phyloP scores from a whole-genome alignment of 2,329 filamentous ascomycete genomes.

The Pseudogymnoascus sp. region DNA sequence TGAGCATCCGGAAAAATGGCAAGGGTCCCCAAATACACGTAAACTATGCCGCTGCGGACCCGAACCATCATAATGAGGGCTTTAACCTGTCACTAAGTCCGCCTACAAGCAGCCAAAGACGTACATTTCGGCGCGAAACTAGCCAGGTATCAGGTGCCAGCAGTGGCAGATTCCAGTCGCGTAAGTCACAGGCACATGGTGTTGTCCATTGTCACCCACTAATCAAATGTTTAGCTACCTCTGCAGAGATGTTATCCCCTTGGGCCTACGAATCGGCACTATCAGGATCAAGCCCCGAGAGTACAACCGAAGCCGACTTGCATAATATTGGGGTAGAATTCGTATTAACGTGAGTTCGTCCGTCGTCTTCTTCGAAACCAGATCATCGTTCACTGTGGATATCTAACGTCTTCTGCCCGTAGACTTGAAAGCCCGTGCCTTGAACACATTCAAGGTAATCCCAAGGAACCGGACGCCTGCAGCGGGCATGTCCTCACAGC shows the following conservation, averaged over 20 bases:
- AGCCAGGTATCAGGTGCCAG: neutral
- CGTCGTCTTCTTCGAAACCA: neutral
- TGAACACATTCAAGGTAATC: neutral
- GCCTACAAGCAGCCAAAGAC: neutral
- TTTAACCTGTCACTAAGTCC: neutral
- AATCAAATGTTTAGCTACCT: neutral
- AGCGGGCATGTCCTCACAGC: neutral
- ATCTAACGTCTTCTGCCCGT: neutral
- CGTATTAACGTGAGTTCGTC: neutral
- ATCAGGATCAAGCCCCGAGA: neutral
- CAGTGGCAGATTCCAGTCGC: neutral
- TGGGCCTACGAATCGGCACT: neutral
- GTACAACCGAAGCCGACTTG: neutral
- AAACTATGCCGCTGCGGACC: conserved; percentile 14
- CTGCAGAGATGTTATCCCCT: neutral
- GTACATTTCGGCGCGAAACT: neutral
- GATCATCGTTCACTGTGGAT: neutral
- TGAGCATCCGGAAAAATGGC: neutral
- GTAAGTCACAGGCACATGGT: neutral
- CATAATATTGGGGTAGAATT: neutral
- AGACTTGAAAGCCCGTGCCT: neutral
- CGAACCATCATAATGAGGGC: neutral
- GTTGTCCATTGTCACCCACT: neutral
- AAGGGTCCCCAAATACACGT: neutral
- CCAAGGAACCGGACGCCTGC: neutral